Evolutionary conservation across 306 rosid species (phyloP), one percentile per base, ranked within the genome.

Genomic region (Pachyrhizus erosus): DNA sequence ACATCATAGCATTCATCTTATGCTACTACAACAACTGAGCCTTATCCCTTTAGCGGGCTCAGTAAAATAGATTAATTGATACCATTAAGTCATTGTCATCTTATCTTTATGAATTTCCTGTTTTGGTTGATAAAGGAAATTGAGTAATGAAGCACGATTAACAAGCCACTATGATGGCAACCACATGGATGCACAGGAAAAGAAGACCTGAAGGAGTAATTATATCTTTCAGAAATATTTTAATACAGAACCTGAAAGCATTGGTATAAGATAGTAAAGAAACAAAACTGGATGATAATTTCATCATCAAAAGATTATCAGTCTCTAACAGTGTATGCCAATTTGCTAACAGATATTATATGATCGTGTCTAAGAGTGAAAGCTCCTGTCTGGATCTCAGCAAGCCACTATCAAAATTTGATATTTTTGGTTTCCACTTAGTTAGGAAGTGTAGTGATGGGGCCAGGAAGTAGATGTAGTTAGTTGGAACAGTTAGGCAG

Each of bases 311-410:
- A 81, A 45, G 64, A 72, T 45, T 77, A n/a, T 75, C 49, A 24
- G 62, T 77, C 42, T 65, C 29, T 27, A 70, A 55, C 45, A 13
- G 15, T 15, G 40, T 55, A n/a, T 43, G 39, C 65, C 70, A 31
- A 79, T 29, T 62, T 31, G 40, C 43, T 40, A 62, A 74, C 27
- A 5, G 73, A 70, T 23, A 81, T 65, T 77, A 51, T 54, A 24
- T 23, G 71, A 77, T 45, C 11, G 4, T 2, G 45, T 18, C 46
- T 45, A 46, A 58, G 78, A 48, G n/a, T 10, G 10, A 68, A 78
- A 20, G 52, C 89, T 86, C 71, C 62, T 40, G 71, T 80, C 66
- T 21, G 43, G 70, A 73, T 24, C 43, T 31, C 76, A 21, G 49
- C 17, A 7, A 43, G 58, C 9, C 70, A 71, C 13, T 61, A n/a